Conservation (phyloP, 2,329 filamentous ascomycete species). For the Knufia fluminis region DNA sequence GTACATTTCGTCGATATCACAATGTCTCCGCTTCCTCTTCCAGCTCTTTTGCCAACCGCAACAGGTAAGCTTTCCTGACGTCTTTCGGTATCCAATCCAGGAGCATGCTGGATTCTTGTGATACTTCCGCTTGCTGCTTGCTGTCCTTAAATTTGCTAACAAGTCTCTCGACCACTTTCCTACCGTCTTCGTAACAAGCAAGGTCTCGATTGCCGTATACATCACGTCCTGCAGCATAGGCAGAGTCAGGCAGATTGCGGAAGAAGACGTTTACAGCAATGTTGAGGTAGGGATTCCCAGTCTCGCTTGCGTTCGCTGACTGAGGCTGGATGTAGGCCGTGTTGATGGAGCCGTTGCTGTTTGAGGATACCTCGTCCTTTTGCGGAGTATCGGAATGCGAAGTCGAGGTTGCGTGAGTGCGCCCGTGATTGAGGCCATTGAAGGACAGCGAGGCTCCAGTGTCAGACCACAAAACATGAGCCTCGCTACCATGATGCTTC, state of each 20-base stretch:
- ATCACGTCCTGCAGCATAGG: conserved; percentile 66
- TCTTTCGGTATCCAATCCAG: conserved; percentile 50
- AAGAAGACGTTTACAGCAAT: conserved; percentile 90
- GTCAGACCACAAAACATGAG: background rate
- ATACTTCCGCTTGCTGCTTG: background rate
- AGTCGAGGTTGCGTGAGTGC: background rate
- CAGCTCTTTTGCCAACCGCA: conserved; percentile 62
- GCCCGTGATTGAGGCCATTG: background rate
- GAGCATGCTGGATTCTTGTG: conserved; percentile 12
- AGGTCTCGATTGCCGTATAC: conserved; percentile 84
- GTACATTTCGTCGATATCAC: conserved; percentile 15
- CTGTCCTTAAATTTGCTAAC: conserved; percentile 22
- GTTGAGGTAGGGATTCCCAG: conserved; percentile 39
- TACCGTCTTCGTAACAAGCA: conserved; percentile 71
- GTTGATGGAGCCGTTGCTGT: background rate
- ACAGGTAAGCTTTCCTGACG: conserved; percentile 65
- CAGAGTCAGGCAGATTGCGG: conserved; percentile 51
- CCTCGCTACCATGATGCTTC: background rate
- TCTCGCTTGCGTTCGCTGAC: conserved; percentile 4
- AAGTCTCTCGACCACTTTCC: conserved; percentile 62
- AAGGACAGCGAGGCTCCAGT: background rate
- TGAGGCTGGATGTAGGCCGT: conserved; percentile 23
- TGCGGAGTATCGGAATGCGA: background rate
- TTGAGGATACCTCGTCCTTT: background rate
- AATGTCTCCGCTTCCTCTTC: conserved; percentile 26